These are phyloP conservation scores for Ceratobasidium sp. DNA, from an alignment of 1,284 basidiomycete genomes.

Conservation along the genomic window DNA sequence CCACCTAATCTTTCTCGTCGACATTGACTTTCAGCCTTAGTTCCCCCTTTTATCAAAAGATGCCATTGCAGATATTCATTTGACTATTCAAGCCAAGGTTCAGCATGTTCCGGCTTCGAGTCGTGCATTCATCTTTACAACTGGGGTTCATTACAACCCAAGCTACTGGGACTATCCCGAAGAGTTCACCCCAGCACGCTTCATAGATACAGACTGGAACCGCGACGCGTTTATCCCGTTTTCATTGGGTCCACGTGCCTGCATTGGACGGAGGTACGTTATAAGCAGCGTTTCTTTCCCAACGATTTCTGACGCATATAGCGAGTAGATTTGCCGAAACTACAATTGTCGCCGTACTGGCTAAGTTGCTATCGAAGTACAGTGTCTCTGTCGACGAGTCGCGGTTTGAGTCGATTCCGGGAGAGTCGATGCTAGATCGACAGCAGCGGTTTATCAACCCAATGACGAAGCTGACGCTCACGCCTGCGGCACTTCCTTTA, in stretches of 20 bases:
- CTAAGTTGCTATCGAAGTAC: conserved; percentile 11
- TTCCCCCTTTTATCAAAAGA: conserved; percentile 62
- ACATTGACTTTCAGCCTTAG: conserved; percentile 49
- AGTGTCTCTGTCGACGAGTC: conserved; percentile 11
- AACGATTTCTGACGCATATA: no score
- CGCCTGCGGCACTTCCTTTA: conserved; percentile 3
- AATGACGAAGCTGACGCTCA: neutral
- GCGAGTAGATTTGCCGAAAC: conserved; percentile 34
- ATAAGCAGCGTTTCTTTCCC: no score
- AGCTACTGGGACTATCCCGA: conserved; percentile 64
- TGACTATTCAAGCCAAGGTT: conserved; percentile 53
- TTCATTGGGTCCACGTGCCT: conserved; percentile 55
- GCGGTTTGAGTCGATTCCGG: neutral
- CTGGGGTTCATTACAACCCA: conserved; percentile 63
- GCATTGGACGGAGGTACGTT: conserved; percentile 24
- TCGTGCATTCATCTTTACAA: conserved; percentile 56
- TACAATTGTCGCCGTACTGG: neutral
- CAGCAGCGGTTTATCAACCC: neutral
- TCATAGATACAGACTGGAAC: conserved; percentile 59
- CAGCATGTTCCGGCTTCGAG: conserved; percentile 58
- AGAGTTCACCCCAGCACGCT: conserved; percentile 63
- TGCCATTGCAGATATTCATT: conserved; percentile 59
- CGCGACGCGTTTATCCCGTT: conserved; percentile 66
- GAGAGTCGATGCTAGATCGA: neutral
- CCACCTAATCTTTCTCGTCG: conserved; percentile 22